phyloP scores from a whole-genome alignment of 495 filamentous ascomycete genomes.

The Lindgomyces ingoldianus region DNA sequence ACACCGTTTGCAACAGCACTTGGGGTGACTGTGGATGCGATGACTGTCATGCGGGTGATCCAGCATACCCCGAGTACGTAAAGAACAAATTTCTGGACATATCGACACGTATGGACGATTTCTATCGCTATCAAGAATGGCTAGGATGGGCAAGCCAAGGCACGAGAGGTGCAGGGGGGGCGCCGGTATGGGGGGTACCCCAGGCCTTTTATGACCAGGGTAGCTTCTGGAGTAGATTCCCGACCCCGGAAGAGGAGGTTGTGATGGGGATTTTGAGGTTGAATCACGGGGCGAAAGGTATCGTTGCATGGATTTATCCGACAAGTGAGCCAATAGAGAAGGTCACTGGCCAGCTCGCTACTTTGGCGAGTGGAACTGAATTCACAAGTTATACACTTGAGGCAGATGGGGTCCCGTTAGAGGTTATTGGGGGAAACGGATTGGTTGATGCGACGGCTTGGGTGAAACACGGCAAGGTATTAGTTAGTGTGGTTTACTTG shows the following conservation, averaged over 20 bases:
- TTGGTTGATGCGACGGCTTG: conserved; percentile 24
- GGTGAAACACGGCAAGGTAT: conserved; percentile 2
- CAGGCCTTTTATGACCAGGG: conserved; percentile 65
- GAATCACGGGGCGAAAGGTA: conserved; percentile 63
- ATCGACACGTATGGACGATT: conserved; percentile 53
- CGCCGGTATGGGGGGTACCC: conserved; percentile 60
- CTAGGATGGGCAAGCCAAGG: conserved; percentile 33
- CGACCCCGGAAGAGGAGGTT: conserved; percentile 56
- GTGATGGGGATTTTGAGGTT: conserved; percentile 62
- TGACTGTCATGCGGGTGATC: conserved; percentile 51
- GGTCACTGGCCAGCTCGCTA: conserved; percentile 39
- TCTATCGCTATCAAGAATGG: conserved; percentile 49
- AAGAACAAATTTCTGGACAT: conserved; percentile 59
- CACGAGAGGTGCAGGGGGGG: conserved; percentile 51
- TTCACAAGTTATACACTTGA: conserved; percentile 51
- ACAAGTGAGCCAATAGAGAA: conserved; percentile 47
- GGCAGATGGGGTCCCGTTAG: conserved; percentile 22
- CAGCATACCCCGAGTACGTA: conserved; percentile 20
- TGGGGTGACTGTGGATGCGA: conserved; percentile 76
- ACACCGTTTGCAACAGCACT: conserved; percentile 62
- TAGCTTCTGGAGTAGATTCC: conserved; percentile 60
- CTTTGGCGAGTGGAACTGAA: background rate
- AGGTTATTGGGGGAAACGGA: conserved; percentile 16
- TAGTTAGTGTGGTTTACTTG: conserved; percentile 24
- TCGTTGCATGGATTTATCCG: conserved; percentile 57